Evolutionary conservation across 495 filamentous ascomycete species (phyloP), one percentile per base, ranked within the genome.

Genomic region (Hamigera avellanea): DNA sequence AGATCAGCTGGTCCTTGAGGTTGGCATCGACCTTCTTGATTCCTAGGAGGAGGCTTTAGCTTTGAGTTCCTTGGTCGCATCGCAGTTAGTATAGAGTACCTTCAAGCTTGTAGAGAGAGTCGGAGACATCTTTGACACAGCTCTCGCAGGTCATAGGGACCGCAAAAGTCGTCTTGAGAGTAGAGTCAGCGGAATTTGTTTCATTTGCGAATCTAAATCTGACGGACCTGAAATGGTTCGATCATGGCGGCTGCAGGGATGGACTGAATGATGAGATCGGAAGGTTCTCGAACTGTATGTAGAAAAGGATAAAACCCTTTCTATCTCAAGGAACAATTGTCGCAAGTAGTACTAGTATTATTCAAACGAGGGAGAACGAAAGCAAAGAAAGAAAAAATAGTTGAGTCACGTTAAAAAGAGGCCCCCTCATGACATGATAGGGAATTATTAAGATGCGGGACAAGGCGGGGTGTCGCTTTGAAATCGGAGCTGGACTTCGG

Each of bases 81-180:
- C n/a, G n/a, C n/a, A n/a, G n/a, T n/a, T n/a, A n/a, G n/a, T n/a
- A n/a, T n/a, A n/a, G n/a, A n/a, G n/a, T n/a, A 82, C 78, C 88
- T 36, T 73, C 68, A 9, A 96, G 56, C 50, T 80, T 79, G 45
- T 75, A 62, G 21, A 98, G 59, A 16, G 84, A 78, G 36, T 59
- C 66, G 21, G 86, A 86, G 42, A 98, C 72, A 44, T 86, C 80
- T 44, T 85, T 80, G 47, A 91, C 76, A 60, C 91, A 98, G 48
- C 66, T 57, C 28, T 93, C 80, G 59, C 91, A 96, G 57, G 75
- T 81, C 72, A 98, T 81, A 16, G 85, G 88, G 56, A 96, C 91
- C 41, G 89, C 84, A 52, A 98, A 95, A 41, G 87, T 80, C 27
- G 87, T 93, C 83, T 95, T 47, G 4, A 6, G 7, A 41, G 15